Evolutionary conservation across 805 yeast genomes (phyloP), one percentile per base, ranked within the genome.

Genomic region (Yamadazyma philogaea): DNA sequence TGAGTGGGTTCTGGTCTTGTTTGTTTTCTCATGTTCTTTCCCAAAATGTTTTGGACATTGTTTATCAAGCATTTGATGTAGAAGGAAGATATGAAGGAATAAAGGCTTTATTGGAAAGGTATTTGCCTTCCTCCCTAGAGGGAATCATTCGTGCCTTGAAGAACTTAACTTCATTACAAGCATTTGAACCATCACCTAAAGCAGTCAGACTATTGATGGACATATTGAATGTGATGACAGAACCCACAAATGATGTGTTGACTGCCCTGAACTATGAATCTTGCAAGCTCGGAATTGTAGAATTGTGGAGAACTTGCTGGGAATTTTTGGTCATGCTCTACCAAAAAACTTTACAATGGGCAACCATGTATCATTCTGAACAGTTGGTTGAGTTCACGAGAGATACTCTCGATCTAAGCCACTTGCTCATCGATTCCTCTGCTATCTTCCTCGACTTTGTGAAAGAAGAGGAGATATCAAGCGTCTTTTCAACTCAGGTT

Each of bases 381-480:
- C 75, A 75, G 38, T 68, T 87, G 52, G 75, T 82, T 33, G 95
- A 89, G 43, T 90, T 88, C 52, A 86, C 96, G 2, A 77, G 95
- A 58, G 96, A 88, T 56, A 82, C 87, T 0, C 70, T 91, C 39
- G 96, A 90, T 51, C 69, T 87, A 24, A 82, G 95, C 45, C 81
- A 82, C 47, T 60, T 72, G 1, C 64, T 90, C 26, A 58, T 90
- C n/a, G 81, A 75, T 42, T 78, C 90, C 2, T 84, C 77, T 54
- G 41, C 40, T 16, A 31, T 37, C 14, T 34, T 42, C 12, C 37
- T 37, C 11, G 39, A 39, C 26, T 38, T 45, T 33, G 30, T 45
- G 10, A 33, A 12, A 3, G 44, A 45, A 19, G 39, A 42, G 14
- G 18, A 27, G 1, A 15, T 48, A 6, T 33, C 36, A 19, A 18